phyloP scores from a whole-genome alignment of 2,329 filamentous ascomycete genomes.

The Acephala macrosclerotiorum region DNA sequence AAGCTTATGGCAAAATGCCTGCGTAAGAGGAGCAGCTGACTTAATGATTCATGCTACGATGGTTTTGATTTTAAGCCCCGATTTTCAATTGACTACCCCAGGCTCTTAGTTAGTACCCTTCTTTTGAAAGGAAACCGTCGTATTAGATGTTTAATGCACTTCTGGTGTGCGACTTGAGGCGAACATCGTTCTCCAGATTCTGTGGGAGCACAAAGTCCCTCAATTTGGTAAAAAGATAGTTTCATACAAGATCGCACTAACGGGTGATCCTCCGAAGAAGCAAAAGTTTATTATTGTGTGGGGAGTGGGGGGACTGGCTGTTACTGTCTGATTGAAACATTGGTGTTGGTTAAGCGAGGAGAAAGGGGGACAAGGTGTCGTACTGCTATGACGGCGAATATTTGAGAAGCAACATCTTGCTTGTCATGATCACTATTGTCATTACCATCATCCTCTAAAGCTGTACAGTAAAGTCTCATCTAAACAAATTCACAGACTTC shows the following conservation, averaged over 20 bases:
- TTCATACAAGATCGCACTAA: neutral
- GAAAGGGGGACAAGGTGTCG: neutral
- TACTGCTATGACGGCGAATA: neutral
- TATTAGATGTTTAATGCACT: neutral
- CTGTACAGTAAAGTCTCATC: neutral
- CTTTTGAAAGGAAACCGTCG: too few species aligned
- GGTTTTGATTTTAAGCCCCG: too few species aligned
- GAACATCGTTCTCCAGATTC: neutral
- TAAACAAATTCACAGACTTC: slow-evolving; percentile 41
- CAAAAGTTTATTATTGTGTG: neutral
- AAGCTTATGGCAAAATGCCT: neutral
- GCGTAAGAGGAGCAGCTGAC: neutral
- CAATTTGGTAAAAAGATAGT: neutral
- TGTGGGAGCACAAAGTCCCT: neutral
- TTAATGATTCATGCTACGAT: neutral
- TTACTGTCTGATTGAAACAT: neutral
- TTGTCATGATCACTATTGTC: neutral
- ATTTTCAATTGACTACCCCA: too few species aligned
- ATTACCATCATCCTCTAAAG: neutral
- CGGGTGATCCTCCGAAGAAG: neutral
- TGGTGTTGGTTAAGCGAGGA: neutral
- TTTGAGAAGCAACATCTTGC: neutral
- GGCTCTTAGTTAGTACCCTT: too few species aligned
- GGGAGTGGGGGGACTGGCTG: neutral
- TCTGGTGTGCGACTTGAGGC: neutral